Evolutionary conservation across 1,284 basidiomycete genomes (phyloP).

Genomic region (Rhodotorula mucilaginosa): DNA sequence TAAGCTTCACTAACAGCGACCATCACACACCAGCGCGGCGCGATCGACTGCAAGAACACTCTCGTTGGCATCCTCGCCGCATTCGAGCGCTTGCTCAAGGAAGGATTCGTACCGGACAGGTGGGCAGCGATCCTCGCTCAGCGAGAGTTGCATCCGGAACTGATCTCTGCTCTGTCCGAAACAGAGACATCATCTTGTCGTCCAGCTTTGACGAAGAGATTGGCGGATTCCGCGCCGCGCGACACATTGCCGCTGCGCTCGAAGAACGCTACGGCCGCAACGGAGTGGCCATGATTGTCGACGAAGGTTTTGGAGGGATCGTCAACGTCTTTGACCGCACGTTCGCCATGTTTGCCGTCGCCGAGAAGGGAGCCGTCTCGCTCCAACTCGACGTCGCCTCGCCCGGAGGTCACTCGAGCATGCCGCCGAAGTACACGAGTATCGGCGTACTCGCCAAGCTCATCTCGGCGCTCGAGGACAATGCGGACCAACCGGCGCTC

Average conservation of each 20-base stretch:
- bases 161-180: not conserved
- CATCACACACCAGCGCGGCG: constrained; percentile 46
- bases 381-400: constrained; percentile 41
- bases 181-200: constrained; percentile 58
- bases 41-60: constrained; percentile 52
- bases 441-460: constrained; percentile 63
- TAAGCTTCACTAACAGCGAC: not conserved
- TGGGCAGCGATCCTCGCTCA: not conserved
- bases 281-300: constrained; percentile 61
- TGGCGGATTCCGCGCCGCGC: constrained; percentile 60
- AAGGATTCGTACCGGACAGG: constrained; percentile 51
- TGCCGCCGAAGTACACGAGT: constrained; percentile 46
- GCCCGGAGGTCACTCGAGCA: constrained; percentile 43
- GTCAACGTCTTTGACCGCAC: constrained; percentile 46
- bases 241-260: constrained; percentile 55
- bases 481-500: constrained; percentile 53
- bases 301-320: constrained; percentile 52
- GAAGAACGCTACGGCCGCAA: constrained; percentile 60
- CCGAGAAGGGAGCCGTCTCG: constrained; percentile 52
- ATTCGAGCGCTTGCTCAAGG: constrained; percentile 54
- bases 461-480: constrained; percentile 58
- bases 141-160: not conserved
- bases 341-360: constrained; percentile 52
- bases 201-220: constrained; percentile 70
- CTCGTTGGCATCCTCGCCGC: constrained; percentile 52